Percentiles rank a stretch among this genome's conserved stretches.
Conservation (phyloP, 306 rosid genomes). For the Vigna angularis region DNA sequence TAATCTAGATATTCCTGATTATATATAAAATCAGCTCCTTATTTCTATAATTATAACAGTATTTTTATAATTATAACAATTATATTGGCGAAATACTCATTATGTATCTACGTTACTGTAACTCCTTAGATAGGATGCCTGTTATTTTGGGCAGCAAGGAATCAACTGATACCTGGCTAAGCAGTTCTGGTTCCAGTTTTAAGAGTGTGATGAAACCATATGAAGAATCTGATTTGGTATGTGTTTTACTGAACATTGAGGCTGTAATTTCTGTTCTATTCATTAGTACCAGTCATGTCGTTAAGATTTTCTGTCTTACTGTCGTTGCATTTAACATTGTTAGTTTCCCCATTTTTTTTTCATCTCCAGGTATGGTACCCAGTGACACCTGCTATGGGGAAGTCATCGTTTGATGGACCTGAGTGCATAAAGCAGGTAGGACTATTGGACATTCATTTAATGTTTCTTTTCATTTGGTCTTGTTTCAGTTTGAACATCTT, state of each 20-base stretch:
- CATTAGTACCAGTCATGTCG: background rate
- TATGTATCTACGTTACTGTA: conserved; percentile 31
- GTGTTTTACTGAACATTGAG: conserved; percentile 38
- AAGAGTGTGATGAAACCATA: conserved; percentile 74
- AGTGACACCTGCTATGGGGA: conserved; percentile 85
- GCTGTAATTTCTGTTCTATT: conserved; percentile 10
- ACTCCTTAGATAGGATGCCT: conserved; percentile 86
- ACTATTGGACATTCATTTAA: conserved; percentile 14
- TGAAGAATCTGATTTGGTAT: conserved; percentile 81
- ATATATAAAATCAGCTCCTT: too few species aligned
- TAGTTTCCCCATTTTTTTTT: conserved; percentile 11
- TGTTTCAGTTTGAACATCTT: conserved; percentile 12
- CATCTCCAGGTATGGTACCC: conserved; percentile 82
- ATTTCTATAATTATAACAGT: too few species aligned
- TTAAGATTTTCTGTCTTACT: background rate
- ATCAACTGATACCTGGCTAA: conserved; percentile 75
- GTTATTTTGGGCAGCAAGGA: conserved; percentile 82
- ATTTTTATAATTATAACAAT: too few species aligned
- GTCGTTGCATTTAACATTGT: background rate
- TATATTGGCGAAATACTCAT: conserved; percentile 11
- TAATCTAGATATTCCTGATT: too few species aligned
- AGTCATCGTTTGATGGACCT: conserved; percentile 83
- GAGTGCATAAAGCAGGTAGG: conserved; percentile 88
- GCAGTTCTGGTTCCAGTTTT: conserved; percentile 59
- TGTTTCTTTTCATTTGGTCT: conserved; percentile 3